Evolutionary conservation across 176 grass and related monocot genomes (phyloP), one percentile per base, ranked within the genome.

Genomic region (Typha latifolia): DNA sequence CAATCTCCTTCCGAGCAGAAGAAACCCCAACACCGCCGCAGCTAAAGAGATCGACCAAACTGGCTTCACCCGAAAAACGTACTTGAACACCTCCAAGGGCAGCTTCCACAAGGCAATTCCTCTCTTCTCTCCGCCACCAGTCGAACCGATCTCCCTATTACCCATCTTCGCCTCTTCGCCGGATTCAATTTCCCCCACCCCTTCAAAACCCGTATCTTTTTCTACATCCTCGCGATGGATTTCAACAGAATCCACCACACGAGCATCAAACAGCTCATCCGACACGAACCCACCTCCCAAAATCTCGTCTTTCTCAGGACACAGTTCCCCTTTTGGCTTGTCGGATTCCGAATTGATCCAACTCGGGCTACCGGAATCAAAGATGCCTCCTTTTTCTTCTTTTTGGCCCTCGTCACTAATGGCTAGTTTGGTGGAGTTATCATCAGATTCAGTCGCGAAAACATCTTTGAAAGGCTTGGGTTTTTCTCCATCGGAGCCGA

Each of bases 1-100:
- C 75, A 84, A 76, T 74, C 74, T 87, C 84, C 78, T 87, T 15
- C 88, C 71, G 3, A 91, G 75, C 51, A 87, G 23, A 9, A 75
- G 15, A 62, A 87, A 47, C 27, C 88, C 84, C 11, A 91, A 64
- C 14, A 91, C 29, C 0, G 81, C 84, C 0, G 84, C 68, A 0
- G 81, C 88, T 2, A 91, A 67, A 37, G 88, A 87, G 23, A 91
- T 72, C 10, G 81, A 81, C 81, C 84, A 91, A 66, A 84, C 48
- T 4, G 88, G 84, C 72, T 70, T 91, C 34, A 87, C 75, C 64
- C 80, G 82, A 66, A 84, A 91, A 68, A 71, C 81, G 47, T 63
- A 84, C 22, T 73, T 85, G 51, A 91, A 50, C 15, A 91, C 32
- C 71, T 49, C 77, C 32, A 87, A 67, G 3, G 88, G 78, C 74